phyloP scores from a whole-genome alignment of 2,329 filamentous ascomycete genomes.

The Cladophialophora immunda region DNA sequence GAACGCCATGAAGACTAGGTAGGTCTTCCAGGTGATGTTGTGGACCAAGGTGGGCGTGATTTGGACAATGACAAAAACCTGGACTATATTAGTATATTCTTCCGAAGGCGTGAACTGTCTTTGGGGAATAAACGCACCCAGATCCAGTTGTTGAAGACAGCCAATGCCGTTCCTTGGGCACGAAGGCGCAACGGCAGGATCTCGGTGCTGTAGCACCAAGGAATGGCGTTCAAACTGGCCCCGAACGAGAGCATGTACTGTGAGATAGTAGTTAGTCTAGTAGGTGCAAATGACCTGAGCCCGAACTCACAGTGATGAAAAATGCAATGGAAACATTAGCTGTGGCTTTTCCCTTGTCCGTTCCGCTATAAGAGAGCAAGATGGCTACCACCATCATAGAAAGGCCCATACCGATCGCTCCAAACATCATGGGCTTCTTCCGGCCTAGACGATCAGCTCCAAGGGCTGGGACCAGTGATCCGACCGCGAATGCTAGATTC shows the following conservation, averaged over 20 bases:
- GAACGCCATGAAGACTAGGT: slow-evolving; percentile 49
- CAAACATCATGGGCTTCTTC: slow-evolving; percentile 49
- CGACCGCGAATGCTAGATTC: slow-evolving; percentile 52
- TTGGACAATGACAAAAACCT: slow-evolving; percentile 53
- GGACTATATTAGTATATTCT: slow-evolving; percentile 44
- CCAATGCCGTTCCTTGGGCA: slow-evolving; percentile 60
- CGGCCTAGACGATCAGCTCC: slow-evolving; percentile 54
- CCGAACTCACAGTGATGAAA: slow-evolving; percentile 52
- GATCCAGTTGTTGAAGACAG: slow-evolving; percentile 58
- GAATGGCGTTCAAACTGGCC: slow-evolving; percentile 57
- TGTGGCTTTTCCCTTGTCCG: slow-evolving; percentile 50
- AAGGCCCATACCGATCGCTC: slow-evolving; percentile 47
- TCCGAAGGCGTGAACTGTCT: not conserved
- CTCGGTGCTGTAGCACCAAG: slow-evolving; percentile 61
- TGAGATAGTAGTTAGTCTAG: slow-evolving; percentile 6
- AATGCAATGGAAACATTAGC: slow-evolving; percentile 60
- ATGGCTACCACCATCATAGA: slow-evolving; percentile 48
- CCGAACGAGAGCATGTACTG: slow-evolving; percentile 54
- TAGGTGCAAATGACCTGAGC: not conserved
- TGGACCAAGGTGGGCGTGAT: slow-evolving; percentile 47
- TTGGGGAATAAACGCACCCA: not conserved
- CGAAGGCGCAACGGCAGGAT: slow-evolving; percentile 60
- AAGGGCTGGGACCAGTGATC: slow-evolving; percentile 57
- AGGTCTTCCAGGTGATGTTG: slow-evolving; percentile 47
- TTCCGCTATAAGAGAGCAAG: slow-evolving; percentile 51